Evolutionary conservation across 140 eudicot genomes (phyloP).

Genomic region (Oenanthe javanica): DNA sequence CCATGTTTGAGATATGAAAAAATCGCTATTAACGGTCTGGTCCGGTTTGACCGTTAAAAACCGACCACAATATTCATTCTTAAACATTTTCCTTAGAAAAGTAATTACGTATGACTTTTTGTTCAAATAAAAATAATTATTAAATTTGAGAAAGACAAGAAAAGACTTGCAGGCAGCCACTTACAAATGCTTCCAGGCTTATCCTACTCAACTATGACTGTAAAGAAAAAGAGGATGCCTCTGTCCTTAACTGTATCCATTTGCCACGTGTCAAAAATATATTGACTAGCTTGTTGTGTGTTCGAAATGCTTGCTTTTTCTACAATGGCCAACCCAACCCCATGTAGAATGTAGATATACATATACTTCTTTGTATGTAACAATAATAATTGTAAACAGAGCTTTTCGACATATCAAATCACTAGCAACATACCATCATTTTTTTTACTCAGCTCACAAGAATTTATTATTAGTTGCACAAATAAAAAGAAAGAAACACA

Average conservation of each 20-base stretch:
- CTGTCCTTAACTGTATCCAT: slow-evolving; percentile 10
- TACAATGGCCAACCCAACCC: slow-evolving; percentile 12
- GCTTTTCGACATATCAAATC: background rate
- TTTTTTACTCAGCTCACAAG: background rate
- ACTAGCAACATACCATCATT: slow-evolving; percentile 1
- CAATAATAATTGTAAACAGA: background rate
- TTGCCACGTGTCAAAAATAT: slow-evolving; percentile 38
- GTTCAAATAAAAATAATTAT: background rate
- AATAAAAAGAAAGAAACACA: background rate
- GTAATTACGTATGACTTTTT: background rate
- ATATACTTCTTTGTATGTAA: background rate
- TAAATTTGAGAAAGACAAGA: background rate
- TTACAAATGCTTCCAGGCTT: background rate
- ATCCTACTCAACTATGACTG: slow-evolving; percentile 40
- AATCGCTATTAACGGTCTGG: no score
- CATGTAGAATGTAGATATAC: background rate
- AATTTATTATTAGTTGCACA: background rate
- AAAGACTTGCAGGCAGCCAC: background rate
- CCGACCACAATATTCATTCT: background rate
- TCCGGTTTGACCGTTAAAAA: no score
- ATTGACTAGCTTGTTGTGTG: slow-evolving; percentile 25
- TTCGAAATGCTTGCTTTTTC: slow-evolving; percentile 14
- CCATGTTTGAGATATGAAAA: no score
- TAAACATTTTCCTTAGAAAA: background rate
- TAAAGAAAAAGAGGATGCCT: slow-evolving; percentile 25